phyloP scores from a whole-genome alignment of 768 basidiomycete species.

The Calocybe indica region DNA sequence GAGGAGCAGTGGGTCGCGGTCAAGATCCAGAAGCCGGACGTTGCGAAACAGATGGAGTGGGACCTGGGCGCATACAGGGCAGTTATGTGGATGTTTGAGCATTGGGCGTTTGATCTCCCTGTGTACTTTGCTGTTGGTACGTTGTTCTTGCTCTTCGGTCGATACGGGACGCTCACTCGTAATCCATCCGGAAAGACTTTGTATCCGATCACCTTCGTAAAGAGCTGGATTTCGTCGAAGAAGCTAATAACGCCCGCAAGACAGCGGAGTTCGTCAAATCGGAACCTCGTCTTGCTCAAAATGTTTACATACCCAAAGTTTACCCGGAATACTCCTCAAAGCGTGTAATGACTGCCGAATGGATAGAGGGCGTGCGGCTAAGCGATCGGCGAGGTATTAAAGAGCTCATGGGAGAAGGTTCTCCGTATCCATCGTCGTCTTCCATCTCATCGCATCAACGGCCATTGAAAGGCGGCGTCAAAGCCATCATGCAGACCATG shows the following conservation, averaged over 20 bases:
- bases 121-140: conserved; percentile 73
- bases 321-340: conserved; percentile 68
- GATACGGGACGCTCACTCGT: not conserved
- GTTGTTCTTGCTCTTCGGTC: conserved; percentile 14
- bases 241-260: conserved; percentile 69
- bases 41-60: conserved; percentile 82
- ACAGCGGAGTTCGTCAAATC: conserved; percentile 63
- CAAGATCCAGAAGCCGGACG: conserved; percentile 89
- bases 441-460: conserved; percentile 18
- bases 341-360: conserved; percentile 79
- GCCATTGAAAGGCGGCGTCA: conserved; percentile 54
- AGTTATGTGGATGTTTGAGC: conserved; percentile 77
- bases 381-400: conserved; percentile 56
- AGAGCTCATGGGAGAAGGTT: conserved; percentile 50
- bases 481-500: conserved; percentile 77
- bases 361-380: conserved; percentile 74
- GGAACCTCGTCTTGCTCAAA: conserved; percentile 64
- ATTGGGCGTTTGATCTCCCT: conserved; percentile 82
- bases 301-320: conserved; percentile 76
- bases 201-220: conserved; percentile 75
- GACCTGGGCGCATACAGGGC: conserved; percentile 65
- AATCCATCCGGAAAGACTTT: conserved; percentile 42
- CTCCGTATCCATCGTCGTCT: conserved; percentile 8
- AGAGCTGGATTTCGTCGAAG: conserved; percentile 78
- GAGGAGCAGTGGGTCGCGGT: conserved; percentile 78